Evolutionary conservation across 2,329 filamentous ascomycete species (phyloP).

Genomic region (Colletotrichum spinosum): DNA sequence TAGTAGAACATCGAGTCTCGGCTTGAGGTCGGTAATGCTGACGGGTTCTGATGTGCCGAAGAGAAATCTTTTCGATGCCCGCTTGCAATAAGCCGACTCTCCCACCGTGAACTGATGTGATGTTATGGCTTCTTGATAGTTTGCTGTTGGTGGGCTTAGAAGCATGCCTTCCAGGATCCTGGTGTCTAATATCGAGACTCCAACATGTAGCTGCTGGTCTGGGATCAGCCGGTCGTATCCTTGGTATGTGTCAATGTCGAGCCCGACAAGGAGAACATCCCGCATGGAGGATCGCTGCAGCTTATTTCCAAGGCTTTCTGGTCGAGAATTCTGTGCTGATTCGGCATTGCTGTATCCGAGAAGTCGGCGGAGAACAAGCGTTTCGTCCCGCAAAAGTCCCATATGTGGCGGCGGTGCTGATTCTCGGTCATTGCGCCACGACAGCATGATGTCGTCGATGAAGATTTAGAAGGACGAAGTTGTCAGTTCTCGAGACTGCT

Average conservation of each 20-base stretch:
- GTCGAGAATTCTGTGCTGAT: too few species aligned
- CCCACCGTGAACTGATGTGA: conserved; percentile 33
- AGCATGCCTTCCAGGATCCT: conserved; percentile 12
- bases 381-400: conserved; percentile 1
- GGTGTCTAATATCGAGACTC: conserved; percentile 26
- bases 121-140: conserved; percentile 4
- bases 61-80: conserved; percentile 34
- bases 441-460: too few species aligned
- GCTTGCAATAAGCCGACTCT: conserved; percentile 13
- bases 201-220: conserved; percentile 31
- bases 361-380: conserved; percentile 24
- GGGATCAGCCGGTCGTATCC: conserved; percentile 27
- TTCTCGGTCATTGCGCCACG: too few species aligned
- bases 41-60: conserved; percentile 31
- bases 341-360: conserved; percentile 7
- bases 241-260: conserved; percentile 36
- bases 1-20: conserved; percentile 11
- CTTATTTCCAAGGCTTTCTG: not conserved
- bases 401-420: too few species aligned
- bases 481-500: too few species aligned
- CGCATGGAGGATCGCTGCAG: conserved; percentile 24
- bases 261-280: conserved; percentile 32
- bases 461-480: too few species aligned
- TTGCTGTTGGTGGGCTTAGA: not conserved
- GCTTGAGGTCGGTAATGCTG: conserved; percentile 22